Conservation (phyloP, 164 flowering plant genomes). For the Vitis amurensis region DNA sequence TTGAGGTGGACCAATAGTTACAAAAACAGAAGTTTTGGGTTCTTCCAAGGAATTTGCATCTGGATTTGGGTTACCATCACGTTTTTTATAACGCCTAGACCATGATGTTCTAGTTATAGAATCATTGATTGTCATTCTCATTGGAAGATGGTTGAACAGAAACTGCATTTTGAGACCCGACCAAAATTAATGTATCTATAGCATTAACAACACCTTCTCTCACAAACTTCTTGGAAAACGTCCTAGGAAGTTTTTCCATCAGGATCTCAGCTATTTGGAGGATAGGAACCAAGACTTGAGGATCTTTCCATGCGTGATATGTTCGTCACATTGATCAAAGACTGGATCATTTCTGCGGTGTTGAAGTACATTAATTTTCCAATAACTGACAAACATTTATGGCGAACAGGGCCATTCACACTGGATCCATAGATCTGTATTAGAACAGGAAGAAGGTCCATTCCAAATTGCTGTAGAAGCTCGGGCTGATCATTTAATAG, state of each 20-base stretch:
- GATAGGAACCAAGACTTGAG: conserved; percentile 87
- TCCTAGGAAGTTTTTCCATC: conserved; percentile 95
- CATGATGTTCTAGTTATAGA: conserved; percentile 66
- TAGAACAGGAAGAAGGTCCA: conserved; percentile 93
- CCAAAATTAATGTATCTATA: conserved; percentile 66
- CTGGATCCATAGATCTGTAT: conserved; percentile 98
- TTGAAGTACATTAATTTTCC: conserved; percentile 98
- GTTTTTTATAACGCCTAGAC: conserved; percentile 70
- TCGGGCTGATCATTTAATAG: conserved; percentile 88
- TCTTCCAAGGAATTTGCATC: conserved; percentile 68
- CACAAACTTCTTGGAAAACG: conserved; percentile 89
- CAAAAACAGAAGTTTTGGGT: conserved; percentile 46
- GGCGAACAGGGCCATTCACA: conserved; percentile 94
- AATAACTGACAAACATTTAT: conserved; percentile 87
- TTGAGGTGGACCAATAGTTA: conserved; percentile 2
- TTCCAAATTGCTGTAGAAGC: conserved; percentile 91
- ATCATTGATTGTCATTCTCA: conserved; percentile 69
- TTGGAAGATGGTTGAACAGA: conserved; percentile 42
- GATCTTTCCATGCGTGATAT: conserved; percentile 99
- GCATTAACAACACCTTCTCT: conserved; percentile 99
- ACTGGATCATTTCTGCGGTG: conserved; percentile 82
- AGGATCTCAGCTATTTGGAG: conserved; percentile 92
- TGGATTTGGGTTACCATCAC: conserved; percentile 51
- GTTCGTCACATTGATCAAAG: conserved; percentile 69
- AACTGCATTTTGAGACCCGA: conserved; percentile 31